Evolutionary conservation across 2,329 filamentous ascomycete species (phyloP).

Genomic region (Colletotrichum tabaci): DNA sequence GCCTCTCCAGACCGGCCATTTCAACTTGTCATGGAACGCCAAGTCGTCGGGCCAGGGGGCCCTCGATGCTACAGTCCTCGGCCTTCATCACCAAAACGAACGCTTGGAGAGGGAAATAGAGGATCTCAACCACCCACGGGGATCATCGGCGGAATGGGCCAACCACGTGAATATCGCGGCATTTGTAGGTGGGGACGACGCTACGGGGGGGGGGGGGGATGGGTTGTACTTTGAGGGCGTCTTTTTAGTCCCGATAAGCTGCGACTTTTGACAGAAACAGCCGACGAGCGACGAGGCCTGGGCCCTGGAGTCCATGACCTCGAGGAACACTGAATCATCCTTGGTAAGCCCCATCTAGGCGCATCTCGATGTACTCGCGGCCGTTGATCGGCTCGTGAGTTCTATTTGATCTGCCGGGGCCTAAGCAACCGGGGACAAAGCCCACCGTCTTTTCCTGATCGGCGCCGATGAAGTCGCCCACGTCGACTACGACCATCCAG

Average conservation of each 20-base stretch:
- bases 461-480: conserved; percentile 63
- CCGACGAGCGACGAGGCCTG: background rate
- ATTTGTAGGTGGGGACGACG: conserved; percentile 18
- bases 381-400: conserved; percentile 60
- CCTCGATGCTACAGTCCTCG: conserved; percentile 23
- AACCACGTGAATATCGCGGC: conserved; percentile 10
- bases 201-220: background rate
- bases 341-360: conserved; percentile 46
- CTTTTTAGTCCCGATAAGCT: background rate
- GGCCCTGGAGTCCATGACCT: background rate
- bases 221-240: background rate
- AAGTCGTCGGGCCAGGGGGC: conserved; percentile 8
- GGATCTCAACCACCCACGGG: background rate
- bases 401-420: conserved; percentile 59
- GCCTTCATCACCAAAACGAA: conserved; percentile 7
- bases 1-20: background rate
- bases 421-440: conserved; percentile 63
- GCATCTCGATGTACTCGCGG: conserved; percentile 49
- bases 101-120: background rate
- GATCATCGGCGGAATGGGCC: conserved; percentile 13
- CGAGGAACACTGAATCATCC: background rate
- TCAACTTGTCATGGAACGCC: conserved; percentile 23
- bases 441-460: conserved; percentile 66
- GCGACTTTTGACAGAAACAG: conserved; percentile 1
- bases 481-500: conserved; percentile 56